Conservation (phyloP, 495 filamentous ascomycete genomes). For the Acidiella bohemica region DNA sequence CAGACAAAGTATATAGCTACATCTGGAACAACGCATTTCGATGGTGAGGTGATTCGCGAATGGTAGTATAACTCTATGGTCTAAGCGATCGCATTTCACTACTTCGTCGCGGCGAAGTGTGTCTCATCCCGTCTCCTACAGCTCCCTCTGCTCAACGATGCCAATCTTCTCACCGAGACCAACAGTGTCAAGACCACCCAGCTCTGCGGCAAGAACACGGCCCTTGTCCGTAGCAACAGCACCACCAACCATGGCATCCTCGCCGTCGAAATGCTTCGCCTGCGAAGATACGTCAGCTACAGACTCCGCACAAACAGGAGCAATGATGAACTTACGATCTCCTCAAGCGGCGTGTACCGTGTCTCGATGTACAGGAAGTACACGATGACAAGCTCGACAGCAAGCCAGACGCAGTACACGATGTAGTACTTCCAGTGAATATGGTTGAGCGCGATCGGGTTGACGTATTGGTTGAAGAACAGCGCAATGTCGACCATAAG, state of each 20-base stretch:
- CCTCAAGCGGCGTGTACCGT: constrained; percentile 56
- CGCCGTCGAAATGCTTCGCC: constrained; percentile 26
- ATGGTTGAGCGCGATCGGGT: constrained; percentile 24
- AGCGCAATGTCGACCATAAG: constrained; percentile 12
- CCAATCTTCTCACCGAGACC: not conserved
- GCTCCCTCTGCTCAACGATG: constrained; percentile 2
- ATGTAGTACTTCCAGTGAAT: constrained; percentile 22
- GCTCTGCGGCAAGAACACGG: constrained; percentile 17
- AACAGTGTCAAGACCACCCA: constrained; percentile 10
- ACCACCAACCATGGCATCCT: constrained; percentile 28
- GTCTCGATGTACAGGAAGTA: constrained; percentile 71
- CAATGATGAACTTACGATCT: no score
- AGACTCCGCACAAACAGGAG: no score
- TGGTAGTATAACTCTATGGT: no score
- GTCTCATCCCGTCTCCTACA: no score
- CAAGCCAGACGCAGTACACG: constrained; percentile 27
- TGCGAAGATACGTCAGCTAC: no score
- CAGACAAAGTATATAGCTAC: no score
- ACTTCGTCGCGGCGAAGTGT: no score
- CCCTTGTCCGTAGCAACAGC: constrained; percentile 27
- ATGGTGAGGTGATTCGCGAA: no score
- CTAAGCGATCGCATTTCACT: no score
- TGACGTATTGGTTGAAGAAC: constrained; percentile 36
- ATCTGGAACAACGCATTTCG: no score
- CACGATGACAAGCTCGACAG: constrained; percentile 36